These are phyloP conservation scores for Phytophthora nicotianae DNA, from an alignment of 352 stramenopile species.

Conservation along the genomic window DNA sequence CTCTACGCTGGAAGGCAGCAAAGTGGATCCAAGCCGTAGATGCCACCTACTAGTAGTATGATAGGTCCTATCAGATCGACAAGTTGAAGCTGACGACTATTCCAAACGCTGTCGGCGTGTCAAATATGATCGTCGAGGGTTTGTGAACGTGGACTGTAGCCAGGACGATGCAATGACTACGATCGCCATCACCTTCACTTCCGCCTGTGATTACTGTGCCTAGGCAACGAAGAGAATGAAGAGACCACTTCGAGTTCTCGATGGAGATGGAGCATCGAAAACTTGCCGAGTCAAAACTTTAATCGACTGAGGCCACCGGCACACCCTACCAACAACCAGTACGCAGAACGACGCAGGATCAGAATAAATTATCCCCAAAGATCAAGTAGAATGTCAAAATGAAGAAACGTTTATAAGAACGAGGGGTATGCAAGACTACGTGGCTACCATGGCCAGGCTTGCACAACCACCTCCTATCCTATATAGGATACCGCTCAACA, in stretches of 20 bases:
- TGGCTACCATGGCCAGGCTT: background rate
- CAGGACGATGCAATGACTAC: background rate
- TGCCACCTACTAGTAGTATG: too few relatives aligned
- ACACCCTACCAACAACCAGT: background rate
- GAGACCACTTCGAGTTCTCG: background rate
- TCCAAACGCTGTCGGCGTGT: background rate
- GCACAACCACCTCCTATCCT: background rate
- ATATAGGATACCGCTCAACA: background rate
- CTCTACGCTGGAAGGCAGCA: too few relatives aligned
- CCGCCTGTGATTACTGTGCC: background rate
- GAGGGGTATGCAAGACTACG: background rate
- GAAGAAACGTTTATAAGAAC: background rate
- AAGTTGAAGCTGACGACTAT: conserved; percentile 1
- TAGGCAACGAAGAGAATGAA: background rate
- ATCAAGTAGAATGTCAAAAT: background rate
- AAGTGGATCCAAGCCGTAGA: too few relatives aligned
- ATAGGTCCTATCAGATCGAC: background rate
- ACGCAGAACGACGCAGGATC: too few relatives aligned
- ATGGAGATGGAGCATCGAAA: too few relatives aligned
- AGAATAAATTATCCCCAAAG: background rate
- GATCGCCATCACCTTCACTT: background rate
- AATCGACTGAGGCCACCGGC: background rate
- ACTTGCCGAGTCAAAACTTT: background rate
- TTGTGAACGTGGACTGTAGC: too few relatives aligned
- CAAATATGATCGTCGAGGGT: background rate